Conservation (phyloP, 2,329 filamentous ascomycete species). For the Pestalotiopsis sp. region DNA sequence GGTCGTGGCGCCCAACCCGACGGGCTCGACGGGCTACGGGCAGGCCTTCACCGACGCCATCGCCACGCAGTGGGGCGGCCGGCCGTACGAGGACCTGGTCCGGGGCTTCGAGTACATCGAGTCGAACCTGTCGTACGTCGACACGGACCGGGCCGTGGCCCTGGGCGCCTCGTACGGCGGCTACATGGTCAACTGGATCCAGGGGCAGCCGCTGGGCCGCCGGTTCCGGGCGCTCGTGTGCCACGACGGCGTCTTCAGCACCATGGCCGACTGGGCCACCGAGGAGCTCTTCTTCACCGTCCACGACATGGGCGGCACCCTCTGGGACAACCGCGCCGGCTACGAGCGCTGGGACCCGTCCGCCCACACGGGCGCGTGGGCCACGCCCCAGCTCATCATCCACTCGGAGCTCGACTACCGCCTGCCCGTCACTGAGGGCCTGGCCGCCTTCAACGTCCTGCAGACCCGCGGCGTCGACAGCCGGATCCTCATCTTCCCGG, state of each 20-base stretch:
- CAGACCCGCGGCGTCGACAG: constrained; percentile 75
- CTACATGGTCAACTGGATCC: constrained; percentile 88
- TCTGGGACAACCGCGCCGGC: constrained; percentile 60
- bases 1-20: constrained; percentile 79
- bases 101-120: constrained; percentile 75
- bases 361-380: constrained; percentile 67
- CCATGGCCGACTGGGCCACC: constrained; percentile 62
- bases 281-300: constrained; percentile 72
- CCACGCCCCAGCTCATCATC: constrained; percentile 82
- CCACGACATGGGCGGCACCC: constrained; percentile 64
- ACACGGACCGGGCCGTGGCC: constrained; percentile 69
- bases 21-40: constrained; percentile 80
- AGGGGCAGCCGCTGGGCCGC: constrained; percentile 79
- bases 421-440: constrained; percentile 79
- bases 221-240: constrained; percentile 86
- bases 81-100: constrained; percentile 80
- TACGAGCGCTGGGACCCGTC: constrained; percentile 74
- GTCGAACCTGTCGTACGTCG: constrained; percentile 65
- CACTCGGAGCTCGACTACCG: constrained; percentile 91
- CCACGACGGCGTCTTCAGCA: constrained; percentile 84
- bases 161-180: constrained; percentile 75
- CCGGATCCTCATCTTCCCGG: constrained; percentile 78
- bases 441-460: constrained; percentile 83
- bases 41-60: constrained; percentile 78
- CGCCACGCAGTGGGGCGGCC: constrained; percentile 77